Evolutionary conservation across 306 rosid genomes (phyloP), one percentile per base, ranked within the genome.

Genomic region (Castanospermum australe): DNA sequence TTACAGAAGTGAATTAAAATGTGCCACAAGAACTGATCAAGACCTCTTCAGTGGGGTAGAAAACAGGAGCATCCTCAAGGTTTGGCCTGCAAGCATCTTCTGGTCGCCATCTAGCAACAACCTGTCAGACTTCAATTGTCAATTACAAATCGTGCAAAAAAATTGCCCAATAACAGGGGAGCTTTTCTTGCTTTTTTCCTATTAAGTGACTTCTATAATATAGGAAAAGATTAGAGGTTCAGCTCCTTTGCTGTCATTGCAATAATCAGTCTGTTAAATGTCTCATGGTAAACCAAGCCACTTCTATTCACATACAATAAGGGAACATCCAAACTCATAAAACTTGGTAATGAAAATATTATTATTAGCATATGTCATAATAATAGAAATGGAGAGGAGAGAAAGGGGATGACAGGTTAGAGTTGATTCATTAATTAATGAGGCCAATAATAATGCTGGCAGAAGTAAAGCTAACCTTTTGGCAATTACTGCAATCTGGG

Each of bases 21-120:
- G 44, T 41, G 80, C 30, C 83, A 86, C 42, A 72, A 76, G 82
- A 75, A 67, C 74, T 67, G 68, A 82, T 30, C 47, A 78, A 84
- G 42, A 96, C 99, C 99, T 93, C 93, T 85, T 93, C 96, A 15
- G 96, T 93, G 30, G 99, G 99, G 84, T 86, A 85, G 86, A 96
- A 96, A 66, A 96, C 83, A 67, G 97, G 99, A 84, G 98, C 98
- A 59, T 90, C 94, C 86, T 87, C 94, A 45, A 96, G 65, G 55
- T 86, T 71, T 36, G 94, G 96, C 76, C 88, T 87, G 73, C 79
- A 84, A 68, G 94, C 90, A 48, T 87, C 93, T 84, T 88, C 93
- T 21, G 96, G 99, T 77, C 82, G 90, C 99, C 99, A 96, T 87
- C 87, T 87, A 54, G 98, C 96, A 85, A 89, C 75, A 81, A 96